Evolutionary conservation across 1,284 basidiomycete species (phyloP), one percentile per base, ranked within the genome.

Genomic region (Cutaneotrichosporon curvatum): DNA sequence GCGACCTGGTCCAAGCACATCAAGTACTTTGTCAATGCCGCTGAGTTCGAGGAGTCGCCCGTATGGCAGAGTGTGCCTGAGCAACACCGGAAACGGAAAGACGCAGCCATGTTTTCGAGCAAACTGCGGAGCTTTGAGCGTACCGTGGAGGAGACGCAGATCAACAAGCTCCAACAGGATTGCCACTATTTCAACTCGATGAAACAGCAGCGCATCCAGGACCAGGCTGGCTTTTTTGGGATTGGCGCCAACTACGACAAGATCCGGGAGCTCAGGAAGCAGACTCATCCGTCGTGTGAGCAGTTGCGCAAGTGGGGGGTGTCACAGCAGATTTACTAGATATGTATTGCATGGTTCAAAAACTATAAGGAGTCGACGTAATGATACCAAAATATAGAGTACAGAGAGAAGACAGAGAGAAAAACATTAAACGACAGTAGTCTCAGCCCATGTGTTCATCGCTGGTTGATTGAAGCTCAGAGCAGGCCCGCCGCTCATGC

Each of bases 241-340:
- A 74, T 91, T 50, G 85, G 87, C 18, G 85, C 87, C 16, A 84
- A 95, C 66, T 88, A 85, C 82, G 83, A 87, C 37, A 87, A 87
- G 52, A 66, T 70, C 50, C 48, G 55, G 16, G 53, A 63, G 43
- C 51, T 72, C 12, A 47, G 63, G 23, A 44, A 47, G 11, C 53
- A 65, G 47, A 61, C 53, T 25, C 55, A 60, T 19, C 75, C 78
- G 50, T 81, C 79, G 57, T 95, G 90, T 63, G 84, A 89, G 37
- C 60, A 65, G 48, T 47, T 70, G 21, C 48, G 58, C 30, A 38
- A 43, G 23, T 68, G 63, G 62, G 65, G 65, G 14, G 43, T 60
- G 38, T 35, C 53, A 22, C 40, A 47, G 40, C 53, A 50, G 43
- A 37, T 23, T 2, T 52, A 44, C 32, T 55, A 44, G 42, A 30